Evolutionary conservation across 2,329 filamentous ascomycete genomes (phyloP), one percentile per base, ranked within the genome.

Genomic region (Colletotrichum cordylinicola): DNA sequence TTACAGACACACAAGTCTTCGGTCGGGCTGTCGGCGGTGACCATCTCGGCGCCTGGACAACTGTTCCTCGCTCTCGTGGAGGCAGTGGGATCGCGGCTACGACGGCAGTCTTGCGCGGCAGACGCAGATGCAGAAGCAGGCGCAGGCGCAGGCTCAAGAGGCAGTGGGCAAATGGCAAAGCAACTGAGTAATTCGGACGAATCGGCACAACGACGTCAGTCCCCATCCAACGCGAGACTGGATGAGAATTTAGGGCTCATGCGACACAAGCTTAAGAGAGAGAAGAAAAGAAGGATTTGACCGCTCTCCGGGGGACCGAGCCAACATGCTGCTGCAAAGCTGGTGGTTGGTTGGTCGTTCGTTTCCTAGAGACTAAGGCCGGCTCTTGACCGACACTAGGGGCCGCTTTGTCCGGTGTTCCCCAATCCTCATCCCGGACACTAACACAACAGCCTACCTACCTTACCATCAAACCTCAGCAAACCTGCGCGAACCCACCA

Each of bases 361-460:
- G 21, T 60, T 35, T 18, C 52, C 33, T 21, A 60, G 39, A 56
- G 69, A 65, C 74, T 31, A 72, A 21, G 35, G 24, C 43, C 56
- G 33, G 29, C 66, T 68, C 74, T 29, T 67, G 56, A 37, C 64
- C 64, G 58, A 75, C 74, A 55, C 70, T 75, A 75, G 24, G 58
- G 39, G 31, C 67, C 66, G 71, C 68, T 66, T 43, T 71, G 68
- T 55, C 37, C 74, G 74, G 74, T 74, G 74, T 75, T 75, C 74
- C 74, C 74, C 74, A 75, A 75, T 52, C 33, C 56, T 37, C 74
- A 75, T 75, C 70, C 74, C 74, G 74, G 70, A 65, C 48, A 33
- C 43, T 48, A 48, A 48, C 43, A 48, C 43, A 48, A 48, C 43
- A 12, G 13, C 43, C 43, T 48, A 21, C 43, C 43, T 48, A 48